phyloP scores from a whole-genome alignment of 1,284 basidiomycete genomes.

The Ustilago nuda region DNA sequence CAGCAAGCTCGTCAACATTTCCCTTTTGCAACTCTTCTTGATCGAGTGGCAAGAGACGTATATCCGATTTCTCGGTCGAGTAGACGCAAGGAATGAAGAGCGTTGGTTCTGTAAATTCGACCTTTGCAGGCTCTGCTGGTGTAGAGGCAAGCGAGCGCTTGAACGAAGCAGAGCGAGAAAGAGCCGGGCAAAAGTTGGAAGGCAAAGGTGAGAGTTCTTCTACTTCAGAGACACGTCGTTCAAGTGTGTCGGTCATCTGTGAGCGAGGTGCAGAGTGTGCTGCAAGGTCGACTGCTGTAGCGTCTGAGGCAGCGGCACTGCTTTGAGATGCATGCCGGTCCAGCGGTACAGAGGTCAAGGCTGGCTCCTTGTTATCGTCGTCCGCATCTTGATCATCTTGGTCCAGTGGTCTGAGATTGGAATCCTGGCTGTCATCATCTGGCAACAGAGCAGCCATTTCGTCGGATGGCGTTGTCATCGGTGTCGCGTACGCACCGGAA shows the following conservation, averaged over 20 bases:
- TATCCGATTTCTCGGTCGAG: constrained; percentile 88
- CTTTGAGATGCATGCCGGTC: constrained; percentile 33
- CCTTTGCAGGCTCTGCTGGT: constrained; percentile 11
- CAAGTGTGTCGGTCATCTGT: constrained; percentile 12
- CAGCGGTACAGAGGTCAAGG: constrained; percentile 7
- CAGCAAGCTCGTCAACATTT: constrained; percentile 86
- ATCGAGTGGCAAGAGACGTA: constrained; percentile 85
- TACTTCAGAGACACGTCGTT: constrained; percentile 32
- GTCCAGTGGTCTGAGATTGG: constrained; percentile 32
- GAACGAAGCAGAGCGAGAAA: constrained; percentile 38
- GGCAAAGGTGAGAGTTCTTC: constrained; percentile 47
- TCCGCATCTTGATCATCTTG: constrained; percentile 12
- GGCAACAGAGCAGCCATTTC: constrained; percentile 50
- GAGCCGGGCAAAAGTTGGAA: constrained; percentile 32
- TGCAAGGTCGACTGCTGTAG: constrained; percentile 37
- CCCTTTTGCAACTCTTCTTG: constrained; percentile 94
- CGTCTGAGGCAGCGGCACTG: constrained; percentile 44
- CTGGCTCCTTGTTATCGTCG: neutral
- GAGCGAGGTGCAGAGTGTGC: constrained; percentile 28
- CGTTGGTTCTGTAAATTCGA: constrained; percentile 28
- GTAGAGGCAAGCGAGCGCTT: constrained; percentile 23
- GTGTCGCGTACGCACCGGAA: constrained; percentile 50
- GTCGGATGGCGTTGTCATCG: constrained; percentile 51
- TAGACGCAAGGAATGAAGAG: constrained; percentile 76
- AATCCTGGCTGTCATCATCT: constrained; percentile 33